Conservation (phyloP, 768 basidiomycete genomes). For the Lactarius trivialis region DNA sequence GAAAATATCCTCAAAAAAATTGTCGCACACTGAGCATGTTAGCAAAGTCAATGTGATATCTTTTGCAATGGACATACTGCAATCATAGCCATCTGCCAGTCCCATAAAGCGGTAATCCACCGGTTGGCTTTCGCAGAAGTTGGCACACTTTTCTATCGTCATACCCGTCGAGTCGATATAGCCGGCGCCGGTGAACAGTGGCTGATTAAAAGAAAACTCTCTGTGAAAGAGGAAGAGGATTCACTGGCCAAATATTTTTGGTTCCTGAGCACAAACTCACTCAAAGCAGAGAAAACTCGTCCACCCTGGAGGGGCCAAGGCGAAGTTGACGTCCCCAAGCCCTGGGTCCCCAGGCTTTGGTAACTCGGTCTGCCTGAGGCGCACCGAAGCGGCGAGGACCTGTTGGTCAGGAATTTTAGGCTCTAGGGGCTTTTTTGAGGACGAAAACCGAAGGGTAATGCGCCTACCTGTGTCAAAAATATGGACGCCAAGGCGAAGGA, state of each 20-base stretch:
- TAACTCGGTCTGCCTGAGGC: too few relatives aligned
- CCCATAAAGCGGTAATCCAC: conserved; percentile 54
- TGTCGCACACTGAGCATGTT: not conserved
- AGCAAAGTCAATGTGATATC: not conserved
- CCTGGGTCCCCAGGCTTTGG: too few relatives aligned
- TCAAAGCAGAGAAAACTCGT: not conserved
- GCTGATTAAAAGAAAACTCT: not conserved
- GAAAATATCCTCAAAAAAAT: not conserved
- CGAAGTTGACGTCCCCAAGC: not conserved
- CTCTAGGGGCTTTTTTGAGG: not conserved
- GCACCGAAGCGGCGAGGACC: not conserved
- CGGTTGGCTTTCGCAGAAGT: conserved; percentile 36
- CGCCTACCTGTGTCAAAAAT: not conserved
- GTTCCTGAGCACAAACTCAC: not conserved
- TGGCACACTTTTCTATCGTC: conserved; percentile 50
- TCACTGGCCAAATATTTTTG: not conserved
- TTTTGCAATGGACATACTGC: conserved; percentile 36
- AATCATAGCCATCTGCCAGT: conserved; percentile 55
- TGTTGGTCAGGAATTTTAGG: not conserved
- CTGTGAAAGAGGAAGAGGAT: not conserved
- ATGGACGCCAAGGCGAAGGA: not conserved
- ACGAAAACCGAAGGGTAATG: not conserved
- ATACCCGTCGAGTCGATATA: conserved; percentile 44
- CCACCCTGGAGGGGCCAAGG: not conserved
- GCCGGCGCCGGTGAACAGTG: conserved; percentile 43